phyloP scores from a whole-genome alignment of 1,284 basidiomycete genomes.

The Puccinia coronata region DNA sequence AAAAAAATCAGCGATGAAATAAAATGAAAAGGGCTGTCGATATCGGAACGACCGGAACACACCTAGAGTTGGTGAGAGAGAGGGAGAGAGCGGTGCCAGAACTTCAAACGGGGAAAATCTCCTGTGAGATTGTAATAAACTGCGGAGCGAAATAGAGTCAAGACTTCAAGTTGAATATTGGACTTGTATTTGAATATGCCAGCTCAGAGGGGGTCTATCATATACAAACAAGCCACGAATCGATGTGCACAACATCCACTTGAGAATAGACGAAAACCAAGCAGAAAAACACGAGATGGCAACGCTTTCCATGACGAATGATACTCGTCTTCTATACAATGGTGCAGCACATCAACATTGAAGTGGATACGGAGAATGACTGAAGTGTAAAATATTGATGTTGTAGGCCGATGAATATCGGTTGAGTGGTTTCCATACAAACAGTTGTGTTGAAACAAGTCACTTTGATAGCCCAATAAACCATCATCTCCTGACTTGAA shows the following conservation, averaged over 20 bases:
- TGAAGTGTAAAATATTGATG: background rate
- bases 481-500: background rate
- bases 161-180: constrained; percentile 2
- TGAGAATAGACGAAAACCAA: background rate
- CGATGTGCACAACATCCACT: background rate
- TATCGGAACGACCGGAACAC: background rate
- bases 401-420: background rate
- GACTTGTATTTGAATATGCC: background rate
- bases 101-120: background rate
- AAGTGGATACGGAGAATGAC: background rate
- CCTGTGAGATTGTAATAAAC: background rate
- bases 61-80: too few species aligned
- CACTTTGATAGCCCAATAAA: background rate
- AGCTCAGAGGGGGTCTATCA: background rate
- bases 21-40: background rate
- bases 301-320: background rate
- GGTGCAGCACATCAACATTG: background rate
- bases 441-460: background rate
- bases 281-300: background rate
- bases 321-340: too few species aligned
- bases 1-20: too few species aligned
- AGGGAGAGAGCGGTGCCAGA: background rate
- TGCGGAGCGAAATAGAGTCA: background rate
- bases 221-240: background rate
- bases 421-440: background rate